Percentiles rank a stretch among this genome's conserved stretches.
phyloP scores from a whole-genome alignment of 140 eudicot species.

The Stevia rebaudiana region DNA sequence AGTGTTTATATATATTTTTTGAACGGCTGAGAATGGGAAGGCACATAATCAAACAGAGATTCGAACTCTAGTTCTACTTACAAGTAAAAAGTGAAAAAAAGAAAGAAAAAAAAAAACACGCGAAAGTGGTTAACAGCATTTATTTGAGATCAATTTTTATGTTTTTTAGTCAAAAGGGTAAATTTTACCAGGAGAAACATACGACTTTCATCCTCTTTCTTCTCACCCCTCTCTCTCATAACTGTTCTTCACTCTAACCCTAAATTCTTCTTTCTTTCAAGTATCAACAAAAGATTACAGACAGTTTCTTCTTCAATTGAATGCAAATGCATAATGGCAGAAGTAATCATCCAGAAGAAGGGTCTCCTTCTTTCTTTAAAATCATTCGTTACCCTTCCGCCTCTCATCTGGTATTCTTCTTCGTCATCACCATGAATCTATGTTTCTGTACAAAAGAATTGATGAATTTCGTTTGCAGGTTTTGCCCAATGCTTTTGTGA shows the following conservation, averaged over 20 bases:
- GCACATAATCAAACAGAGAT: too few species aligned
- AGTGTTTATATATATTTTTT: too few species aligned
- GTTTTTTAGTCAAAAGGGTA: too few species aligned
- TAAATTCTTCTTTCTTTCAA: not conserved
- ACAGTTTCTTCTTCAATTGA: not conserved
- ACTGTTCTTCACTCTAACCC: slow-evolving; percentile 20
- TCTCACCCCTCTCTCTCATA: not conserved
- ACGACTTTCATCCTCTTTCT: not conserved
- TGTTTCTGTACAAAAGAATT: not conserved
- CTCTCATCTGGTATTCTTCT: slow-evolving; percentile 27
- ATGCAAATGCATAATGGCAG: slow-evolving; percentile 1
- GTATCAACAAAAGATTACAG: not conserved
- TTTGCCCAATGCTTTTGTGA: slow-evolving; percentile 29
- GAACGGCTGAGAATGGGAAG: too few species aligned
- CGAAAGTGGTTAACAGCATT: too few species aligned
- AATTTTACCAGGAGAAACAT: not conserved
- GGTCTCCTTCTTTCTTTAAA: slow-evolving; percentile 32
- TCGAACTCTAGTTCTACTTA: too few species aligned
- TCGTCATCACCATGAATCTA: not conserved
- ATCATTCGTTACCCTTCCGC: slow-evolving; percentile 28
- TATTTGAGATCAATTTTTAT: too few species aligned
- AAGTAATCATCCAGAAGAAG: not conserved
- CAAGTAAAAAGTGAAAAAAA: too few species aligned
- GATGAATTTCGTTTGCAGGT: slow-evolving; percentile 13
- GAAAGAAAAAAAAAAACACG: too few species aligned